phyloP scores from a whole-genome alignment of 2,329 filamentous ascomycete species.

The Apiospora kogelbergensis region DNA sequence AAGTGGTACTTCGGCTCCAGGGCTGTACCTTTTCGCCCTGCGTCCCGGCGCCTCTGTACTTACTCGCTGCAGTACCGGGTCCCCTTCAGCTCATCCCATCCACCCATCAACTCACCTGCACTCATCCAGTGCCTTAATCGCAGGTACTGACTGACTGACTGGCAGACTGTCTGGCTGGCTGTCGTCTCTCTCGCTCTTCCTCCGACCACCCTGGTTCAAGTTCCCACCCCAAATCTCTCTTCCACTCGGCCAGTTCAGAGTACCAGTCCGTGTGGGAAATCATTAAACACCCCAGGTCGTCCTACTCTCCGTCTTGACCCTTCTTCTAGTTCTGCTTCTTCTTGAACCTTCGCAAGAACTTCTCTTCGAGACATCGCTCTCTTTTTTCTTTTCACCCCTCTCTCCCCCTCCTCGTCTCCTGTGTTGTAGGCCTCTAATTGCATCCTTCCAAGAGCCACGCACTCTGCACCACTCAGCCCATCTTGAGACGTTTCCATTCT shows the following conservation, averaged over 20 bases:
- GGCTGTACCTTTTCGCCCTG: background rate
- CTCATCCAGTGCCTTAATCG: background rate
- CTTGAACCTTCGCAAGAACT: constrained; percentile 36
- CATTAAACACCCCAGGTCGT: constrained; percentile 33
- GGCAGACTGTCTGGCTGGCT: background rate
- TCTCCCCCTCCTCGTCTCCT: constrained; percentile 29
- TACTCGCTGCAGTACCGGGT: constrained; percentile 3
- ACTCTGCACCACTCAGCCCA: constrained; percentile 30
- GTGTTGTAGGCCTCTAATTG: constrained; percentile 28
- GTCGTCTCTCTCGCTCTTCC: background rate
- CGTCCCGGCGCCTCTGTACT: background rate
- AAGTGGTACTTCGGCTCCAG: background rate
- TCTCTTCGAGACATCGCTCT: constrained; percentile 39
- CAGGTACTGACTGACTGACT: background rate
- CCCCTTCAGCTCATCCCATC: background rate
- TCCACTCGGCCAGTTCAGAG: constrained; percentile 26
- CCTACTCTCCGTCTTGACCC: constrained; percentile 25
- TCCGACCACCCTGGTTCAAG: constrained; percentile 2
- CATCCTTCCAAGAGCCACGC: constrained; percentile 24
- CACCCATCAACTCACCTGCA: background rate
- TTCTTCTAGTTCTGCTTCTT: constrained; percentile 35
- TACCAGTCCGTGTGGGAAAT: constrained; percentile 27
- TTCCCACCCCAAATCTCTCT: constrained; percentile 14
- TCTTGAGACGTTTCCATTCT: constrained; percentile 16
- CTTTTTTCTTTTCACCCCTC: constrained; percentile 36